Evolutionary conservation across 2,329 filamentous ascomycete genomes (phyloP).

Genomic region (Parastagonospora avenae): DNA sequence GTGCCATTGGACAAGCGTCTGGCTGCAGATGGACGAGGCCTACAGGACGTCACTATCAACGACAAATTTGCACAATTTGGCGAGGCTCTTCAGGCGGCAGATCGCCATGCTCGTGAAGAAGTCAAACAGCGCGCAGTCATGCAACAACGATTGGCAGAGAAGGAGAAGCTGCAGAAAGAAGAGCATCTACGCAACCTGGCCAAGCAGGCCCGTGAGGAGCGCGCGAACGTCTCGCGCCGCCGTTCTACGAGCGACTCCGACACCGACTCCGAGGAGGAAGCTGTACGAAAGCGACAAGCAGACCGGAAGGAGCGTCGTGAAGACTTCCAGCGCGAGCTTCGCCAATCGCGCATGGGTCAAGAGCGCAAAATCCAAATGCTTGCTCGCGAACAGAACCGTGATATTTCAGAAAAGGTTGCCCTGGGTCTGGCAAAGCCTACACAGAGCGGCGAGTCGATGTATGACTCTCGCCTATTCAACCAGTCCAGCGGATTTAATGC

Average conservation of each 20-base stretch:
- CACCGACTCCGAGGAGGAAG: slow-evolving; percentile 66
- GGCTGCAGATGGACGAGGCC: slow-evolving; percentile 86
- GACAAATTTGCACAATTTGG: slow-evolving; percentile 98
- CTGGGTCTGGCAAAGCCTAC: slow-evolving; percentile 94
- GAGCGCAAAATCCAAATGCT: slow-evolving; percentile 91
- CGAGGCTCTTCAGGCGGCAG: slow-evolving; percentile 91
- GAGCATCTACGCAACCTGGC: slow-evolving; percentile 86
- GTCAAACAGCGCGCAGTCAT: slow-evolving; percentile 90
- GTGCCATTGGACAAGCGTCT: slow-evolving; percentile 94
- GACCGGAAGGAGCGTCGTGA: slow-evolving; percentile 76
- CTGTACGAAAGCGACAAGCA: slow-evolving; percentile 75
- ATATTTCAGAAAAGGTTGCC: slow-evolving; percentile 96
- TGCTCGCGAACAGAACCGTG: slow-evolving; percentile 92
- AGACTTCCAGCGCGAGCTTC: slow-evolving; percentile 86
- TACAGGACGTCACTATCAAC: slow-evolving; percentile 95
- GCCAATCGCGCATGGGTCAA: slow-evolving; percentile 93
- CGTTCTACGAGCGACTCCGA: slow-evolving; percentile 50
- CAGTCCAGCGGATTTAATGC: slow-evolving; percentile 87
- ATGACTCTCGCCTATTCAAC: slow-evolving; percentile 94
- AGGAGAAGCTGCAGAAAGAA: slow-evolving; percentile 93
- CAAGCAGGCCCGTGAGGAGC: slow-evolving; percentile 88
- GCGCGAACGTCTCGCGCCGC: slow-evolving; percentile 55
- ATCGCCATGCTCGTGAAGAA: slow-evolving; percentile 92
- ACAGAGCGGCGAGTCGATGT: slow-evolving; percentile 91
- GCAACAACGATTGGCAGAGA: slow-evolving; percentile 95